Base-by-base conservation (phyloP, 192 early-diverging fungal genomes). In the Chytriomyces sp. region DNA sequence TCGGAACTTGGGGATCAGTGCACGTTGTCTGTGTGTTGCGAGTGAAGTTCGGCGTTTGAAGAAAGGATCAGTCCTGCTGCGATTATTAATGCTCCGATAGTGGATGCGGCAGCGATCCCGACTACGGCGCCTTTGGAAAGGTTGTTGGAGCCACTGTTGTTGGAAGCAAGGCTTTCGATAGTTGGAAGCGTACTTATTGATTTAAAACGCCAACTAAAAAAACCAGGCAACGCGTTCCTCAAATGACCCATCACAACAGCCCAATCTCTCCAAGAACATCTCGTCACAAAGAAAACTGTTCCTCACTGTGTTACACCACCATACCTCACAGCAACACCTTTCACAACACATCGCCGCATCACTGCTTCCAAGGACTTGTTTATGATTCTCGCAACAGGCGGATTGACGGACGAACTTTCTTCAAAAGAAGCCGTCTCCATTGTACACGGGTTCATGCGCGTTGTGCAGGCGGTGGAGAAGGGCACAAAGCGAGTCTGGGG, bases 301-400 rank as follows among this genome's bases (percentile, higher is more conserved):
- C 50, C 35, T 10, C 73, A 79, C 49, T 81, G 79, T 64, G 47
- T 71, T 16, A 83, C 82, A n/a, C 85, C 87, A 23, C 85, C 85
- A 5, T 87, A 88, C 57, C 76, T 87, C 0, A 88, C 87, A 8
- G 87, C 87, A 46, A 64, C 57, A n/a, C 87, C 87, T 9, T 81
- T 84, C 69, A 80, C 86, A 8, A 70, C 74, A 16, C 77, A 84
- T 64, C 83, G 82, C 81, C 11, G 35, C 3, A 44, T 81, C n/a
- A 72, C 82, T 62, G 69, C 69, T 5, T 6, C 13, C 20, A 63
- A 46, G 13, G 87, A 88, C 79, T 45, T 74, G 50, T 85, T 84
- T 57, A 64, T 88, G 26, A 77, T 88, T 18, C 50, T 88, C 2
- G 87, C 83, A 2, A 77, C 82, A 5, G 85, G 85, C 72, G 87